Conservation (phyloP, 2,329 filamentous ascomycete genomes). For the Alternaria sp. region DNA sequence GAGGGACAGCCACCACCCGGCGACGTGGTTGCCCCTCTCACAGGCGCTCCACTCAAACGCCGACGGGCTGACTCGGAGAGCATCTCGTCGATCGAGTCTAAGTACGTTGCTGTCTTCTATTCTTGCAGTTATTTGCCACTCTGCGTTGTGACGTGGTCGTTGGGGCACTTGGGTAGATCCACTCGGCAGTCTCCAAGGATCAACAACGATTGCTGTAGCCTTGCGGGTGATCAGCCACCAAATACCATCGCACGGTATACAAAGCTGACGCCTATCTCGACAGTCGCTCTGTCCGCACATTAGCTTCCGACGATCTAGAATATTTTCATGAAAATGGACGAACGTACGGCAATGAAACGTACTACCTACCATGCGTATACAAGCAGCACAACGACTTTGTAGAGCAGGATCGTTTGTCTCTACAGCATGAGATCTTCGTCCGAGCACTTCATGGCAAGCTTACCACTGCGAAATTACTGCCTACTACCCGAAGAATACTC, state of each 20-base stretch:
- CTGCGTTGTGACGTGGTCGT: neutral
- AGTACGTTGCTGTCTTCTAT: slow-evolving; percentile 35
- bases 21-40: slow-evolving; percentile 44
- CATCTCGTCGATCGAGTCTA: slow-evolving; percentile 42
- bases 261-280: slow-evolving; percentile 6
- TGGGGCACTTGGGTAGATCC: neutral
- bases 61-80: slow-evolving; percentile 40
- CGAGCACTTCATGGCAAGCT: slow-evolving; percentile 44
- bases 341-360: slow-evolving; percentile 66
- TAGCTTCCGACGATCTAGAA: slow-evolving; percentile 58
- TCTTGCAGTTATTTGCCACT: neutral
- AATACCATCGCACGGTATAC: neutral
- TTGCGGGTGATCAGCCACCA: neutral
- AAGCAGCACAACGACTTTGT: slow-evolving; percentile 56
- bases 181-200: neutral
- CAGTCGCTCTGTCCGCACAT: slow-evolving; percentile 47
- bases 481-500: slow-evolving; percentile 38
- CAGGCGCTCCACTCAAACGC: slow-evolving; percentile 43
- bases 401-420: slow-evolving; percentile 67
- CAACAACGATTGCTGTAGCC: neutral
- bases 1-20: slow-evolving; percentile 47
- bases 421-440: slow-evolving; percentile 69
- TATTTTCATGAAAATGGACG: slow-evolving; percentile 67
- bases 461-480: slow-evolving; percentile 42
- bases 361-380: slow-evolving; percentile 66